These are phyloP conservation scores for Spongospora subterranea DNA, from an alignment of 208 protist species.

Conservation along the genomic window DNA sequence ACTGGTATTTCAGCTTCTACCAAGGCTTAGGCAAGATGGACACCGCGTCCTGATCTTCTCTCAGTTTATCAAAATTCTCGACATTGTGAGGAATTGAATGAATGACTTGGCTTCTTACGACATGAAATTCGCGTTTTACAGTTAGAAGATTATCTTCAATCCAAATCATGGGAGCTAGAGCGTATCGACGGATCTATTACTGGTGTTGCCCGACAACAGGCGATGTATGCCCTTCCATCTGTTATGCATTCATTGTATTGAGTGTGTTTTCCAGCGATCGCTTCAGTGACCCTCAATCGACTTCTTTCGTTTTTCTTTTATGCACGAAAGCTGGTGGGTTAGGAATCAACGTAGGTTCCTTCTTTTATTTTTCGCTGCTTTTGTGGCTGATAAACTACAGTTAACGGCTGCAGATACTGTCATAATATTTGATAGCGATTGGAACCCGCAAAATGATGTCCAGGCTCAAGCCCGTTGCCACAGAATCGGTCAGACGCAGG, in stretches of 20 bases:
- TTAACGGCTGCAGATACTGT: constrained; percentile 97
- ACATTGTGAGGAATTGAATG: too few species aligned
- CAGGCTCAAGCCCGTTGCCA: constrained; percentile 92
- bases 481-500: constrained; percentile 91
- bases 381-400: constrained; percentile 86
- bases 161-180: constrained; percentile 79
- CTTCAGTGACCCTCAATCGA: constrained; percentile 63
- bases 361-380: too few species aligned
- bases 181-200: constrained; percentile 69
- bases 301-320: constrained; percentile 67
- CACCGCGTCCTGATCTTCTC: constrained; percentile 93
- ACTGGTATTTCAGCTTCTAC: too few species aligned
- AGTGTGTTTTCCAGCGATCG: constrained; percentile 61
- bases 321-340: constrained; percentile 81
- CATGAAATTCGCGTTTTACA: too few species aligned
- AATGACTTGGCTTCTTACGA: too few species aligned
- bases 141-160: constrained; percentile 85
- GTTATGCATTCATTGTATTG: too few species aligned
- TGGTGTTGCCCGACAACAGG: constrained; percentile 54
- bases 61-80: constrained; percentile 88
- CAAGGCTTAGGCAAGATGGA: constrained; percentile 78
- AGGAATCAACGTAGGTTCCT: constrained; percentile 84
- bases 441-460: constrained; percentile 96
- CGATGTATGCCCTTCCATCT: too few species aligned
- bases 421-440: constrained; percentile 97